A percentile compares a stretch with the other conserved stretches of the same genome.
Evolutionary conservation across 2,329 filamentous ascomycete species (phyloP).

Genomic region (Colletotrichum sojae): DNA sequence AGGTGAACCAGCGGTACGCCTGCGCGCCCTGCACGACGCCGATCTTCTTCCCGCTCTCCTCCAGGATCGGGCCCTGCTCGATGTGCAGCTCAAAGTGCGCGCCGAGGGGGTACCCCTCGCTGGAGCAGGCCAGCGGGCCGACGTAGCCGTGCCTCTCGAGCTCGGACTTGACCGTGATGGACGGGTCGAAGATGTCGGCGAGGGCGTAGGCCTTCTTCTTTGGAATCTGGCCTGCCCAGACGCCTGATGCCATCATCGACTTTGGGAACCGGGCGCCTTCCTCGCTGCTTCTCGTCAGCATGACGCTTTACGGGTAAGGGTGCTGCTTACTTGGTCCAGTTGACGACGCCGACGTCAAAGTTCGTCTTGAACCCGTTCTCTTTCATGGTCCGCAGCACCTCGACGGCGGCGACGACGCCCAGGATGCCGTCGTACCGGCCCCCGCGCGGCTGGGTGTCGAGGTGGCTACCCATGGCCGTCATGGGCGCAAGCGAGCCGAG

Average conservation of each 20-base stretch:
- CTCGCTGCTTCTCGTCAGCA: constrained; percentile 65
- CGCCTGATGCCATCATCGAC: constrained; percentile 81
- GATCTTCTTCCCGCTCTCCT: constrained; percentile 73
- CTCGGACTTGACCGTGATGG: constrained; percentile 55
- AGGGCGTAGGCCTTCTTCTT: constrained; percentile 70
- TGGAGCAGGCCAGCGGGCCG: constrained; percentile 58
- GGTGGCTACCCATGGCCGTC: constrained; percentile 77
- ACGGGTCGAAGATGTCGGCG: constrained; percentile 62
- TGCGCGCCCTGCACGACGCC: constrained; percentile 81
- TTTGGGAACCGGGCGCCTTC: constrained; percentile 86
- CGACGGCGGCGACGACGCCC: constrained; percentile 80
- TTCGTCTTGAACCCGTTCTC: constrained; percentile 79
- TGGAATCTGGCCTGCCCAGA: constrained; percentile 80
- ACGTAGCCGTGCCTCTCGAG: constrained; percentile 81
- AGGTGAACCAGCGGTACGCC: constrained; percentile 80
- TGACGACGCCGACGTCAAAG: constrained; percentile 80
- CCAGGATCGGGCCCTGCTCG: constrained; percentile 84
- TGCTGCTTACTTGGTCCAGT: constrained; percentile 77
- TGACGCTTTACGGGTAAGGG: too few relatives aligned
- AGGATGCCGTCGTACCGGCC: constrained; percentile 84
- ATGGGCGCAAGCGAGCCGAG: constrained; percentile 71
- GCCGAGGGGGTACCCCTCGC: constrained; percentile 66
- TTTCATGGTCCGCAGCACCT: constrained; percentile 77
- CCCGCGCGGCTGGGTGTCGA: constrained; percentile 75
- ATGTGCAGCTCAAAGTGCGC: constrained; percentile 90